A percentile compares a stretch with the other conserved stretches of the same genome.
These are phyloP conservation scores for Cyclocybe cylindracea DNA, from an alignment of 768 basidiomycete species.

Conservation along the genomic window DNA sequence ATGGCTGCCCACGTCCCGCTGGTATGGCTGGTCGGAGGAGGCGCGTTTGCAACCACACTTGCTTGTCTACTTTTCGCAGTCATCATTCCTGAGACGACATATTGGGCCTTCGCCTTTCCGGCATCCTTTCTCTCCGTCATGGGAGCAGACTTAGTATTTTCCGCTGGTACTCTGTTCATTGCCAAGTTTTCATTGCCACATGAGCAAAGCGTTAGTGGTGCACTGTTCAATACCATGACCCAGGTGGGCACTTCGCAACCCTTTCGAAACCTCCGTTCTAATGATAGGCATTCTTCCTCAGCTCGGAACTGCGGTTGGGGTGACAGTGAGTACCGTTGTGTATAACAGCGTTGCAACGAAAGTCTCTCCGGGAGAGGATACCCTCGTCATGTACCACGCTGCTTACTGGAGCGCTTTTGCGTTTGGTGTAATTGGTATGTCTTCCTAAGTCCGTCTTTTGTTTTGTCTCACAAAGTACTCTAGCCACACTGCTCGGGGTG, in stretches of 20 bases:
- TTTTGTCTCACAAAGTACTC: not conserved
- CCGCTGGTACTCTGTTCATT: conserved; percentile 73
- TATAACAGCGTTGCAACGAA: conserved; percentile 51
- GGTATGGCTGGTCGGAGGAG: conserved; percentile 61
- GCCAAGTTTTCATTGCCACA: conserved; percentile 65
- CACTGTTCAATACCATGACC: conserved; percentile 77
- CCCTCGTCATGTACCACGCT: conserved; percentile 53
- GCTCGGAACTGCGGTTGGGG: conserved; percentile 71
- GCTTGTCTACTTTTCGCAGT: conserved; percentile 71
- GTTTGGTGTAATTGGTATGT: conserved; percentile 61
- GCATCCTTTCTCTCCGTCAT: conserved; percentile 64
- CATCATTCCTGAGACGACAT: conserved; percentile 55
- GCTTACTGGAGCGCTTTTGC: conserved; percentile 68
- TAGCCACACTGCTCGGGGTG: conserved; percentile 7
- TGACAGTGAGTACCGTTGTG: conserved; percentile 73
- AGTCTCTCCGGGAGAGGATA: conserved; percentile 31
- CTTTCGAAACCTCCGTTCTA: too few relatives aligned
- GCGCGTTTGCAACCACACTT: conserved; percentile 56
- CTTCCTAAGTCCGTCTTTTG: not conserved
- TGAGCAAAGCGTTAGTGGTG: conserved; percentile 78
- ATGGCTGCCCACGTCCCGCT: conserved; percentile 57
- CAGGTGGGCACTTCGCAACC: conserved; percentile 41
- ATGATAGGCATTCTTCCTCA: conserved; percentile 17
- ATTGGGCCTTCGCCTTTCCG: conserved; percentile 80
- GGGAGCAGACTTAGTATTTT: conserved; percentile 78